Conservation (phyloP, 371 early-diverging fungal genomes). For the Haplosporangium sp. region DNA sequence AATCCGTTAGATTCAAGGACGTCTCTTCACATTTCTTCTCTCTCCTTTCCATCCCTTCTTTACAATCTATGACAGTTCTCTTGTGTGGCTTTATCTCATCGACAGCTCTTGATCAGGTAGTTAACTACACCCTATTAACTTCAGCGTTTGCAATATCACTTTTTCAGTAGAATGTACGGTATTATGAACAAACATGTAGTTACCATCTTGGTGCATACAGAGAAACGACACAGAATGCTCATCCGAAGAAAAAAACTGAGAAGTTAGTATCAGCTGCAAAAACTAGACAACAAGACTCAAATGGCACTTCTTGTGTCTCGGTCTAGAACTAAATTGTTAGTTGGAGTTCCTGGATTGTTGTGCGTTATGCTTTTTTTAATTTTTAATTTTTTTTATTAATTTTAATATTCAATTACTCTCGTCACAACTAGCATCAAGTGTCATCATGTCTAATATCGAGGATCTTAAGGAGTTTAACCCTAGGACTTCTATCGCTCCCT, state of each 20-base stretch:
- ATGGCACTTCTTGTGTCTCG: too few species aligned
- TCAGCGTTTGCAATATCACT: too few species aligned
- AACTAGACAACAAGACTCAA: background rate
- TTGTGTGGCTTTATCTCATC: background rate
- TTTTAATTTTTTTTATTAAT: background rate
- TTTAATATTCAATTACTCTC: background rate
- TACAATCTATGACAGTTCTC: background rate
- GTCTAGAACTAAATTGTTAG: too few species aligned
- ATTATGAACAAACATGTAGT: too few species aligned
- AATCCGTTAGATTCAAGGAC: background rate
- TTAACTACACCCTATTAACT: too few species aligned
- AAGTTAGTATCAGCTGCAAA: background rate
- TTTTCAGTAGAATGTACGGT: too few species aligned
- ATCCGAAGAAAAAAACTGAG: background rate
- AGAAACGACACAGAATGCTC: background rate
- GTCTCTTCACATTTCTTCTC: background rate
- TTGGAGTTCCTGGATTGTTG: too few species aligned
- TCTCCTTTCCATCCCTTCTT: background rate
- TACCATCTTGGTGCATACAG: background rate
- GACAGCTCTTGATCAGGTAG: background rate
- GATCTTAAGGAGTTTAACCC: slow-evolving; percentile 13
- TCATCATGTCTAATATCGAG: slow-evolving; percentile 9
- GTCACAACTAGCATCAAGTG: background rate
- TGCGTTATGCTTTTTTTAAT: background rate
- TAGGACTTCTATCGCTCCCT: background rate